Percentiles rank a stretch among this genome's conserved stretches.
Evolutionary conservation across 257 asterid species (phyloP).

Genomic region (Nicotiana knightiana): DNA sequence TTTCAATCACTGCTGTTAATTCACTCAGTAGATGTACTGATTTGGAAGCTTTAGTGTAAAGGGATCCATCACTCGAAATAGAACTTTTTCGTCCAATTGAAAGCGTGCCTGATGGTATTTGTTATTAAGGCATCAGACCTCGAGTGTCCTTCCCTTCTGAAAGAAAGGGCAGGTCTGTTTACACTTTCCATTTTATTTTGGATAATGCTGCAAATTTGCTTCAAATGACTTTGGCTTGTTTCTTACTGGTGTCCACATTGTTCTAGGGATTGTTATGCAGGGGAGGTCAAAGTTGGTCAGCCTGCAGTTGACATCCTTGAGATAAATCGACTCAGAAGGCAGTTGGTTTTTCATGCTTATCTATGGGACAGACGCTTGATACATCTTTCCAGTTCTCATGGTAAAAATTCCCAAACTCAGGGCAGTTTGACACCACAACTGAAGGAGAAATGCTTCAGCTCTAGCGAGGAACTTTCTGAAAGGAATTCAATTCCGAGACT

Average conservation of each 20-base stretch:
- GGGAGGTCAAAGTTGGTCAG: constrained; percentile 21
- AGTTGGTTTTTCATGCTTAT: constrained; percentile 68
- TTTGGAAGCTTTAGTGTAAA: background rate
- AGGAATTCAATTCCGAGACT: constrained; percentile 34
- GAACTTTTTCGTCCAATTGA: background rate
- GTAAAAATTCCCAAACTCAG: constrained; percentile 8
- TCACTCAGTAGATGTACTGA: background rate
- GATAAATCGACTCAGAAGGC: constrained; percentile 69
- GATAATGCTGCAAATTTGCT: background rate
- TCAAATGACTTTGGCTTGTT: constrained; percentile 9
- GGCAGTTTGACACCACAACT: constrained; percentile 21
- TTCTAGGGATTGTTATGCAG: constrained; percentile 23
- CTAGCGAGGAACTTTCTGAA: constrained; percentile 36
- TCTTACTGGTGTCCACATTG: background rate
- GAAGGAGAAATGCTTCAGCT: constrained; percentile 30
- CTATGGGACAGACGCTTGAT: constrained; percentile 84
- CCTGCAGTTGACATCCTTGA: constrained; percentile 51
- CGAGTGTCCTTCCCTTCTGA: background rate
- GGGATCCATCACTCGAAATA: background rate
- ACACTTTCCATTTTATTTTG: background rate
- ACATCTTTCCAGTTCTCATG: constrained; percentile 45
- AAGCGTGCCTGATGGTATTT: background rate
- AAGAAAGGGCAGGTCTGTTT: background rate
- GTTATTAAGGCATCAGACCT: constrained; percentile 2
- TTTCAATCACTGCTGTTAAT: background rate